Percentiles rank a stretch among this genome's conserved stretches.
Evolutionary conservation across 176 grass and related monocot species (phyloP).

Genomic region (Musa beccarii): DNA sequence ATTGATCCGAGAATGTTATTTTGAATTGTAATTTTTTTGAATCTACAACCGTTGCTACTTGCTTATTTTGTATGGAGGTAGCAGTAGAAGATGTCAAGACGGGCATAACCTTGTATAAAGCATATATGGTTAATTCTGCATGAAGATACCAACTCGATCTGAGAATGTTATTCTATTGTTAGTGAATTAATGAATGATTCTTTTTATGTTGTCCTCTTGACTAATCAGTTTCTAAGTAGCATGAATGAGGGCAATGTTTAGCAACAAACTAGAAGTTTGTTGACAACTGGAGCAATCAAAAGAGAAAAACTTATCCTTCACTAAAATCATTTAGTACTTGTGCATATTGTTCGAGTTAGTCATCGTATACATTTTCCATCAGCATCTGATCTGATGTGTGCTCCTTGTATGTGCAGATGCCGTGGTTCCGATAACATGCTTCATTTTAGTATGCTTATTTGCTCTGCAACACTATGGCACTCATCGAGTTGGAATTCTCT

Average conservation of each 20-base stretch:
- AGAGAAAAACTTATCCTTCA: neutral
- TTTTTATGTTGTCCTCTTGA: neutral
- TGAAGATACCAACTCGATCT: neutral
- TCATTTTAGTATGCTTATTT: slow-evolving; percentile 11
- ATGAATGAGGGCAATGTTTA: neutral
- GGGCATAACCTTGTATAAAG: neutral
- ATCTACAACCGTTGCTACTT: neutral
- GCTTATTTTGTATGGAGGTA: neutral
- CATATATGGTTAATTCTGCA: neutral
- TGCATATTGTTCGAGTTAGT: neutral
- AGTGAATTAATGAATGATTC: neutral
- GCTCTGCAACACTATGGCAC: slow-evolving; percentile 14
- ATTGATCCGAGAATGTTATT: neutral
- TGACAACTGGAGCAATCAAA: neutral
- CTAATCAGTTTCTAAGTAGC: neutral
- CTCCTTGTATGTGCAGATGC: slow-evolving; percentile 3
- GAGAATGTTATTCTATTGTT: neutral
- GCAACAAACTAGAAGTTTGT: neutral
- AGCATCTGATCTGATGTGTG: neutral
- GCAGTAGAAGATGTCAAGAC: no score
- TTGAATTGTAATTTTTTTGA: slow-evolving; percentile 6
- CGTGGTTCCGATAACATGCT: slow-evolving; percentile 8
- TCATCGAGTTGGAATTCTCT: neutral
- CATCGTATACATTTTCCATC: neutral
- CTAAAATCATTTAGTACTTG: slow-evolving; percentile 1